Evolutionary conservation across 345 rosid species (phyloP).

Genomic region (Salix purpurea): DNA sequence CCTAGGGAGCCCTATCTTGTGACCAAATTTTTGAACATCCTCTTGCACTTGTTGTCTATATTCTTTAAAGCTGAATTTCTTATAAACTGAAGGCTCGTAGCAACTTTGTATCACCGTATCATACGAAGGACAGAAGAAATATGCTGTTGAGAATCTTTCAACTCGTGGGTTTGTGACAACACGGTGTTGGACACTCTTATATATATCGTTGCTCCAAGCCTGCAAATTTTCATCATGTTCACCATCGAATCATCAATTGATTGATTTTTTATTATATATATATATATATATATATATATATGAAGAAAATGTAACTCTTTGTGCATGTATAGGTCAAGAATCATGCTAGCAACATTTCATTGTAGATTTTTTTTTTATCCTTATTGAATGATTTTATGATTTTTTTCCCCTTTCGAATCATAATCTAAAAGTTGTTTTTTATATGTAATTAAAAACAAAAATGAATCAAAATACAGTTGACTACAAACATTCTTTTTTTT

Average conservation of each 20-base stretch:
- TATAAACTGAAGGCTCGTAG: conserved; percentile 45
- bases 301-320: background rate
- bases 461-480: no score
- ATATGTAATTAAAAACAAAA: no score
- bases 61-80: conserved; percentile 65
- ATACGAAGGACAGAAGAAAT: conserved; percentile 79
- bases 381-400: no score
- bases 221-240: conserved; percentile 10
- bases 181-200: conserved; percentile 79
- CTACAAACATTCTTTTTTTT: no score
- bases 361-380: no score
- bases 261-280: no score
- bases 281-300: no score
- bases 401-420: no score
- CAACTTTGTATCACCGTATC: conserved; percentile 61
- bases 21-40: conserved; percentile 69
- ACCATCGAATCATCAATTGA: background rate
- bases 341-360: background rate
- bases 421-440: no score
- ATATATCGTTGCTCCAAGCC: conserved; percentile 95
- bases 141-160: conserved; percentile 87
- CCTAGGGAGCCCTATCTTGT: conserved; percentile 78
- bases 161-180: conserved; percentile 62
- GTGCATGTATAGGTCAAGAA: background rate
- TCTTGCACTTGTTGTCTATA: conserved; percentile 71